Evolutionary conservation across 495 filamentous ascomycete genomes (phyloP), one percentile per base, ranked within the genome.

Genomic region (Parathielavia hyrcaniae): DNA sequence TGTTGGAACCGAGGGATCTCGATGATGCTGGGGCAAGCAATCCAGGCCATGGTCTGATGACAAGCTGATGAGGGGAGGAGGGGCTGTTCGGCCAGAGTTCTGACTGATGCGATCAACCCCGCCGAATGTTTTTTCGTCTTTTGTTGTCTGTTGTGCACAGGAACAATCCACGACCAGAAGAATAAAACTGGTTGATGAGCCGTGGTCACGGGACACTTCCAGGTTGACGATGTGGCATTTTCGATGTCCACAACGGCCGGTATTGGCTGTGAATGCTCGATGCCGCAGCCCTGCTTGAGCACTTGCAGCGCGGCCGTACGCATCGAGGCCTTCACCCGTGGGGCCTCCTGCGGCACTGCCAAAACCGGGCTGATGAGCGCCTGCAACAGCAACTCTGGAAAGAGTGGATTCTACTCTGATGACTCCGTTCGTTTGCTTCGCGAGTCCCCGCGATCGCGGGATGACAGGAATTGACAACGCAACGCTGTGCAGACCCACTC

Each of bases 401-500:
- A 19, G 26, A 30, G 26, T 52, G 39, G 41, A 48, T 39, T 30
- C 11, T 43, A 51, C 46, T 36, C 19, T 23, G 36, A 7, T 23
- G 36, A 7, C 45, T 55, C 46, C 19, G 44, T 58, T 51, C 41
- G 50, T 39, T 57, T 47, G 43, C 26, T 49, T 55, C 58, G 51
- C 40, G 51, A 34, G 47, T 48, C 57, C 50, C 61, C 58, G 57
- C 51, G 61, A 63, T 67, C 64, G 58, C 26, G 26, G 26, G 26
- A 30, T 67, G 66, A 61, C 65, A 68, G 56, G 26, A 6, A 6
- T 3, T 67, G 66, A 61, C 65, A 68, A 56, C 66, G 50, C 65
- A 66, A 55, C 55, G 57, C 63, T 69, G 61, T 61, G 50, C 55
- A 44, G 38, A 41, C 17, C 12, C 43, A 16, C 17, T 22, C 40